A percentile compares a stretch with the other conserved stretches of the same genome.
phyloP scores from a whole-genome alignment of 1,284 basidiomycete genomes.

The Cutaneotrichosporon sp. region DNA sequence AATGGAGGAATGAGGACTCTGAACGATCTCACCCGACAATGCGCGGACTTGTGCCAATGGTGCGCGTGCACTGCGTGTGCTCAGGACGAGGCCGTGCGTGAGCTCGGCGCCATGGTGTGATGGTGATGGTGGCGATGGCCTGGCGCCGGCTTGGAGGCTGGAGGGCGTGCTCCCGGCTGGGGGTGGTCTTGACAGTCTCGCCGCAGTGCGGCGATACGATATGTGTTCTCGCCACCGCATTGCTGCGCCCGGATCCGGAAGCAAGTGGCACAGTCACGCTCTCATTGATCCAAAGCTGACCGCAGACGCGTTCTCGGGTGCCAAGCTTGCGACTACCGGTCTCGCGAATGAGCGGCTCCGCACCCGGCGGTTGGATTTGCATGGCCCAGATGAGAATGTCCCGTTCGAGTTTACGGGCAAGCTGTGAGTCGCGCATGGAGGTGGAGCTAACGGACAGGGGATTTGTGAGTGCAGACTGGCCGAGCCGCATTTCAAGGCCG shows the following conservation, averaged over 20 bases:
- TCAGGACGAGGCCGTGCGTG: no score
- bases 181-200: no score
- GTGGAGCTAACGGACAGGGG: constrained; percentile 1
- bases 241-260: neutral
- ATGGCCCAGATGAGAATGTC: constrained; percentile 43
- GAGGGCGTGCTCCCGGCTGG: no score
- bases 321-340: constrained; percentile 36
- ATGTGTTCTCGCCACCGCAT: no score
- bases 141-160: no score
- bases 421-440: constrained; percentile 29
- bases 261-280: neutral
- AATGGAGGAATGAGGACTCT: no score
- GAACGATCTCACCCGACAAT: no score
- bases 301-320: constrained; percentile 38
- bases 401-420: constrained; percentile 41
- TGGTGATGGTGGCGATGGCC: no score
- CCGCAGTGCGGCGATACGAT: no score
- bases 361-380: constrained; percentile 39
- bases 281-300: constrained; percentile 1
- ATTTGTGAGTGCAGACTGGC: constrained; percentile 8
- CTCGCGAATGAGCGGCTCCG: constrained; percentile 34
- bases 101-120: no score
- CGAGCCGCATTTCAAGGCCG: neutral
- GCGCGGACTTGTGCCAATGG: no score
- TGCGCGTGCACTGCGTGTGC: no score